Conservation (phyloP, 805 yeast genomes). For the Candida methanosorbosa region DNA sequence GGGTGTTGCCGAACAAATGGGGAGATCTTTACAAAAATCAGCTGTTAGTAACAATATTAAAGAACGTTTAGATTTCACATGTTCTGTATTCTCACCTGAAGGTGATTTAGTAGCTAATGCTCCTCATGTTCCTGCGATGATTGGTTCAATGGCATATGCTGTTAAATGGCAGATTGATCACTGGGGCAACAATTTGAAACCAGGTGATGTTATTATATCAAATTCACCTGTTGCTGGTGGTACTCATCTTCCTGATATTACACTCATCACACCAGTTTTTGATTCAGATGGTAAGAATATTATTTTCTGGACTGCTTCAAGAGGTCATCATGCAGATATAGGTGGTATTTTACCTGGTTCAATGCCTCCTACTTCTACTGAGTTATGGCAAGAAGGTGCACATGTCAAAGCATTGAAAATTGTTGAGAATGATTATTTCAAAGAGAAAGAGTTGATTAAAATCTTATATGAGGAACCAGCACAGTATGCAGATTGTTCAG, state of each 20-base stretch:
- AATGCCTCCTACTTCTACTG: constrained; percentile 43
- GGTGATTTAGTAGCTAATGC: constrained; percentile 26
- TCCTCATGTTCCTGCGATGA: constrained; percentile 34
- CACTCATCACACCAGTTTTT: constrained; percentile 44
- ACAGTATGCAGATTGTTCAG: constrained; percentile 39
- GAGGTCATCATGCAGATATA: constrained; percentile 51
- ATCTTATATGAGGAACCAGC: constrained; percentile 38
- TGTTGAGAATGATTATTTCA: constrained; percentile 35
- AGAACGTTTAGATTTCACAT: constrained; percentile 32
- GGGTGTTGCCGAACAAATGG: constrained; percentile 37
- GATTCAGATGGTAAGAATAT: constrained; percentile 25
- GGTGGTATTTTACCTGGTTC: constrained; percentile 49
- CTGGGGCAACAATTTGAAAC: constrained; percentile 25
- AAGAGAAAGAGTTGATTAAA: constrained; percentile 35
- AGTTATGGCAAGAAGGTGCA: constrained; percentile 44
- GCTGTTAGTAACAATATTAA: constrained; percentile 32
- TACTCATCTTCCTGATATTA: constrained; percentile 36
- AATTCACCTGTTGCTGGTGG: constrained; percentile 32
- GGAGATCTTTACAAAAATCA: constrained; percentile 30
- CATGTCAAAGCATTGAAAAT: constrained; percentile 39
- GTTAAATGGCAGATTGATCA: constrained; percentile 24
- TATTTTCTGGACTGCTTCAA: constrained; percentile 41
- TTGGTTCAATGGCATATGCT: constrained; percentile 32
- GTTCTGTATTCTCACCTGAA: constrained; percentile 31
- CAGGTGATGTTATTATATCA: constrained; percentile 30